phyloP scores from a whole-genome alignment of 805 yeast genomes.

The Lachancea thermotolerans region DNA sequence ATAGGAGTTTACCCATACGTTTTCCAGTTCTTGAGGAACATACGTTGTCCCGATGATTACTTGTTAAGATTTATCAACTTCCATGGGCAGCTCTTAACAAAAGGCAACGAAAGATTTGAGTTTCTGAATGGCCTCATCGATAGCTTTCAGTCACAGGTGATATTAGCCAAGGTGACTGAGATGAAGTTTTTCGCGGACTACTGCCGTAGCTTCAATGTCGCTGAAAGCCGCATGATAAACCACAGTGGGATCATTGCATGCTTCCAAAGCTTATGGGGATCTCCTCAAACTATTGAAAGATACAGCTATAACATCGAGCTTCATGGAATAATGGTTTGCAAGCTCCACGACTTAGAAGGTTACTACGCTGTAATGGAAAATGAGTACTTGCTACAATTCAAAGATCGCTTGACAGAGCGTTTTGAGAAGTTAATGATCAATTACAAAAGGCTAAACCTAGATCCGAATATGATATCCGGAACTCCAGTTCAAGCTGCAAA shows the following conservation, averaged over 20 bases:
- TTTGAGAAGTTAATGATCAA: conserved; percentile 22
- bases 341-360: conserved; percentile 32
- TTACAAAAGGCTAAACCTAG: conserved; percentile 22
- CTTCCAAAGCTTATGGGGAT: conserved; percentile 27
- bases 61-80: conserved; percentile 28
- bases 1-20: conserved; percentile 29
- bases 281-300: conserved; percentile 22
- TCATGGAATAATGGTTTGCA: conserved; percentile 32
- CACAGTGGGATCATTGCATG: conserved; percentile 30
- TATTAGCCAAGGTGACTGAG: conserved; percentile 20
- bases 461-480: conserved; percentile 21
- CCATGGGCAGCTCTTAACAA: conserved; percentile 28
- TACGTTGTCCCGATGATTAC: conserved; percentile 29
- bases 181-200: conserved; percentile 29
- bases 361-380: conserved; percentile 23
- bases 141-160: conserved; percentile 18
- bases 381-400: conserved; percentile 28
- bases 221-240: conserved; percentile 15
- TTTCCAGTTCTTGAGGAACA: conserved; percentile 29
- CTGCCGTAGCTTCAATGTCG: conserved; percentile 17
- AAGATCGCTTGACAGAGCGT: conserved; percentile 23
- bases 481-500: conserved; percentile 27
- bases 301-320: conserved; percentile 26
- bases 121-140: conserved; percentile 26
- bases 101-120: conserved; percentile 19